Evolutionary conservation across 75 land plant genomes (phyloP).

Genomic region (Chamaecyparis obtusa): DNA sequence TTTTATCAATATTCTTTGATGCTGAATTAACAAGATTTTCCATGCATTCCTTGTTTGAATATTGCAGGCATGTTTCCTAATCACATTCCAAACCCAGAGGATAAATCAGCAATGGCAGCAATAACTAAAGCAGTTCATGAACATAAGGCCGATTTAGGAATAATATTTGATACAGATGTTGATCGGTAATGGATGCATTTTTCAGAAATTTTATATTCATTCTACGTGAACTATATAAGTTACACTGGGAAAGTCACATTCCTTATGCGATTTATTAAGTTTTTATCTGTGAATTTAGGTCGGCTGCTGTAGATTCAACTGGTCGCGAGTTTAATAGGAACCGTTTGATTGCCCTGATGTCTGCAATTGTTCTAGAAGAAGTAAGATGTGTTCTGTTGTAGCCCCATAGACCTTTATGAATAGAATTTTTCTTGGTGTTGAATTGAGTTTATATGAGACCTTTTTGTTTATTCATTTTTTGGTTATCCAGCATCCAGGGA

Average conservation of each 20-base stretch:
- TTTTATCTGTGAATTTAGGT: slow-evolving; percentile 24
- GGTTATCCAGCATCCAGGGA: slow-evolving; percentile 87
- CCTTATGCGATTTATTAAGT: not conserved
- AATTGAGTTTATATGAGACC: not conserved
- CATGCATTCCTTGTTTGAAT: not conserved
- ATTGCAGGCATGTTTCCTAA: slow-evolving; percentile 92
- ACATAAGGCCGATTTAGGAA: slow-evolving; percentile 90
- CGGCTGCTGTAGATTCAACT: slow-evolving; percentile 96
- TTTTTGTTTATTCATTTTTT: not conserved
- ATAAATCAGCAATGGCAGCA: slow-evolving; percentile 90
- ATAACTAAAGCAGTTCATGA: slow-evolving; percentile 82
- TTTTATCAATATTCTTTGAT: not conserved
- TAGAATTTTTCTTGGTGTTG: not conserved
- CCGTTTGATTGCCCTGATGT: slow-evolving; percentile 84
- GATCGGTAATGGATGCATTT: slow-evolving; percentile 53
- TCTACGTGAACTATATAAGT: not conserved
- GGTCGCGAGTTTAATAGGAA: slow-evolving; percentile 89
- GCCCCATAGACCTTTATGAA: not conserved
- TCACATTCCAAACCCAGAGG: slow-evolving; percentile 98
- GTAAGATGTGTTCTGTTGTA: slow-evolving; percentile 24
- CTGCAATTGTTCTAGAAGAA: slow-evolving; percentile 96
- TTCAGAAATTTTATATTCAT: not conserved
- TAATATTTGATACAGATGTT: slow-evolving; percentile 99
- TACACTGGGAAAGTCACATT: not conserved
- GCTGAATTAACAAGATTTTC: not conserved